Evolutionary conservation across 192 early-diverging fungal genomes (phyloP), one percentile per base, ranked within the genome.

Genomic region (Lobulomyces angularis): DNA sequence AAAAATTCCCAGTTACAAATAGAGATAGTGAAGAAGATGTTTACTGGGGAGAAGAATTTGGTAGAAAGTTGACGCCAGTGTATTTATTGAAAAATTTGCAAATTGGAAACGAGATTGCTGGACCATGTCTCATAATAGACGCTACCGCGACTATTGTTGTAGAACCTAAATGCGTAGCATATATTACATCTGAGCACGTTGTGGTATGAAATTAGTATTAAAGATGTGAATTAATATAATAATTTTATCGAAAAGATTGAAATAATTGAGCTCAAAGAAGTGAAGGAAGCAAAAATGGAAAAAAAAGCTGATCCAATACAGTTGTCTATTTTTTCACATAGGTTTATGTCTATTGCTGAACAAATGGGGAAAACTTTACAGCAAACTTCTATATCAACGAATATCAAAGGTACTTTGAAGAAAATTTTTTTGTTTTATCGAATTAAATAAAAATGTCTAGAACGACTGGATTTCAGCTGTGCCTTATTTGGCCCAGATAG

Each of bases 271-370:
- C 35, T 64, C 17, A 70, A 66, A 2, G 54, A 60, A 28, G 55
- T 41, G 14, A 46, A 61, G 8, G 61, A 55, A 37, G 39, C 35
- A 6, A 53, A 59, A 29, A 52, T 64, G 1, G 63, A 66, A 5
- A 74, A 65, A 0, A 73, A 68, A 36, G 62, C 73, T 42, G 94
- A 97, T 42, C 88, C 89, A 17, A 93, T 97, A 39, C 77, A 81
- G 58, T 64, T 97, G 1, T 77, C 84, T 1, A 81, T 97, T 12
- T 90, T 97, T 60, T 80, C 81, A 1, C 90, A 97, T 63, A 76
- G 94, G 9, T 97, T 97, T 50, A 97, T 97, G 94, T 74, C 69
- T 39, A 94, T 97, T 57, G 94, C 90, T 5, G 91, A 95, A 56
- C 91, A 95, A 60, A 95, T 95, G 91, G 91, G 91, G 12, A 65